Conservation (phyloP, 371 early-diverging fungal genomes). For the Funneliformis caledonium region DNA sequence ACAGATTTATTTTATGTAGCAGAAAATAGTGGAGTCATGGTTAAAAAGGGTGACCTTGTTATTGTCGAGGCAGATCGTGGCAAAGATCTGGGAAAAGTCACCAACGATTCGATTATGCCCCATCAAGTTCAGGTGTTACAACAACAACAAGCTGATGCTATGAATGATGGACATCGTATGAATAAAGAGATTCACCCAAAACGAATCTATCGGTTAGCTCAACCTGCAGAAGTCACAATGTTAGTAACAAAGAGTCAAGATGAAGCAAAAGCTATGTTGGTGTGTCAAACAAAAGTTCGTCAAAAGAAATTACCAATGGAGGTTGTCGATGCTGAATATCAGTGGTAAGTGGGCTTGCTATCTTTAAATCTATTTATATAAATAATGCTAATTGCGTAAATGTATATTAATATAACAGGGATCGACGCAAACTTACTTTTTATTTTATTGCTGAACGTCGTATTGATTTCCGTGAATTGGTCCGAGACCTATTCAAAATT, state of each 20-base stretch:
- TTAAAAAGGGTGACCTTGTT: slow-evolving; percentile 77
- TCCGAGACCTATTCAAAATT: slow-evolving; percentile 97
- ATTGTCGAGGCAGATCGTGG: slow-evolving; percentile 98
- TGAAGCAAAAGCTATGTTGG: slow-evolving; percentile 83
- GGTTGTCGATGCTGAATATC: slow-evolving; percentile 96
- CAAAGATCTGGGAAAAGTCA: slow-evolving; percentile 90
- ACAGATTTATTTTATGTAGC: slow-evolving; percentile 76
- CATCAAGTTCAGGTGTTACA: slow-evolving; percentile 63
- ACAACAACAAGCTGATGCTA: slow-evolving; percentile 46
- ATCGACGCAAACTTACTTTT: slow-evolving; percentile 94
- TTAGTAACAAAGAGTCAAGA: slow-evolving; percentile 79
- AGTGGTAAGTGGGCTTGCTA: slow-evolving; percentile 68
- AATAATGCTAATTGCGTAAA: background rate
- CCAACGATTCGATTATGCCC: slow-evolving; percentile 61
- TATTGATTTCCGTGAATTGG: slow-evolving; percentile 98
- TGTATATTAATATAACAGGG: slow-evolving; percentile 57
- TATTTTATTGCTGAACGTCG: slow-evolving; percentile 94
- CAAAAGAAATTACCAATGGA: slow-evolving; percentile 91
- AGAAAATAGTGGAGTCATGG: slow-evolving; percentile 53
- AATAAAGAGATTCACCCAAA: slow-evolving; percentile 82
- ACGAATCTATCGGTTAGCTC: slow-evolving; percentile 85
- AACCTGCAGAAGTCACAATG: slow-evolving; percentile 74
- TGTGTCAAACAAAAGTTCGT: slow-evolving; percentile 87
- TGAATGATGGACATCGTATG: slow-evolving; percentile 42
- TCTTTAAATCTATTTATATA: slow-evolving; percentile 11